Evolutionary conservation across 176 grass and related monocot species (phyloP).

Genomic region (Zea luxurians): DNA sequence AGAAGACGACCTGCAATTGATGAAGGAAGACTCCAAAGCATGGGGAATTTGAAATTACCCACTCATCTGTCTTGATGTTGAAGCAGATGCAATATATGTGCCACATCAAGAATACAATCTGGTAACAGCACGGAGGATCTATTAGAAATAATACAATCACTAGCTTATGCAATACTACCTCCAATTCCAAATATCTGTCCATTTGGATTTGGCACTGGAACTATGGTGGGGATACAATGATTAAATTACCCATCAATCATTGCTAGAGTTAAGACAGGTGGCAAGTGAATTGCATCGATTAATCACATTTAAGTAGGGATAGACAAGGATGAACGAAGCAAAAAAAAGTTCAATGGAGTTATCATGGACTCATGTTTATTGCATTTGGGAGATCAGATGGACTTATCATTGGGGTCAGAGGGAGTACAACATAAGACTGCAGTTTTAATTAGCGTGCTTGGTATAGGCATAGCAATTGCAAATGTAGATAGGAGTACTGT

Average conservation of each 20-base stretch:
- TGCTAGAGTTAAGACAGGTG: not conserved
- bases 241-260: not conserved
- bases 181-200: not conserved
- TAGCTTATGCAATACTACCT: not conserved
- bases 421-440: not conserved
- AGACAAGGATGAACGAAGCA: not conserved
- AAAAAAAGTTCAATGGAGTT: not conserved
- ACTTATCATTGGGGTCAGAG: not conserved
- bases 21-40: constrained; percentile 71
- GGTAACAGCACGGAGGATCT: not conserved
- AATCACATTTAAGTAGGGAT: not conserved
- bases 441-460: not conserved
- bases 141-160: constrained; percentile 28
- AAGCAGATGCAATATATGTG: constrained; percentile 93
- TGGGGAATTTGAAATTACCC: constrained; percentile 81
- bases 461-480: constrained; percentile 20
- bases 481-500: not conserved
- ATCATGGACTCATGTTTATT: not conserved
- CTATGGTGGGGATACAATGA: not conserved
- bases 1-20: constrained; percentile 58
- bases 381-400: not conserved
- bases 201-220: not conserved
- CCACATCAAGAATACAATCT: constrained; percentile 90
- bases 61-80: constrained; percentile 95
- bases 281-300: not conserved